Conservation (phyloP, 73 alveolate genomes). For the Paramecium caudatum region DNA sequence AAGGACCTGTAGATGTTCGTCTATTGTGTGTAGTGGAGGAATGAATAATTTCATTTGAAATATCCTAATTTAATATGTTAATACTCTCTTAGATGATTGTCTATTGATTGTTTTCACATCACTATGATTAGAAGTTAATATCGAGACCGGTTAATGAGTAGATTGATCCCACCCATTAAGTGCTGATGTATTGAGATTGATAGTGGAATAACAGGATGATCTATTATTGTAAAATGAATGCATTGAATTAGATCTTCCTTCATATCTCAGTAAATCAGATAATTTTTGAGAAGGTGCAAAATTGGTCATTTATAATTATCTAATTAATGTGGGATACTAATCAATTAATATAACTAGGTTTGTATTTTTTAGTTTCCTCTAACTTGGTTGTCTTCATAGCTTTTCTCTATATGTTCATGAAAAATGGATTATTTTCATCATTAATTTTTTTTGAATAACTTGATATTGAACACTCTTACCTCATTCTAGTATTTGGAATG, state of each 20-base stretch:
- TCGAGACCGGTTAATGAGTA: conserved; percentile 25
- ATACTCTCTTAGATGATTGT: background rate
- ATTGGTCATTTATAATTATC: background rate
- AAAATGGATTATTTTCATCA: conserved; percentile 56
- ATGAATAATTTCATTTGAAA: background rate
- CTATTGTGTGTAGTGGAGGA: background rate
- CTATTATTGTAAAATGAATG: conserved; percentile 32
- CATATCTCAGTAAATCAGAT: conserved; percentile 19
- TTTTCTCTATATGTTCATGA: background rate
- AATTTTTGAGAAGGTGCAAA: conserved; percentile 43
- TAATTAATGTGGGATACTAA: too few species aligned
- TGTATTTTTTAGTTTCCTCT: conserved; percentile 4
- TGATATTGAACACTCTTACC: background rate
- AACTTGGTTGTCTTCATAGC: background rate
- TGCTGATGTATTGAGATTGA: background rate
- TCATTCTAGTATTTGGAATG: conserved; percentile 32
- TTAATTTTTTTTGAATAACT: conserved; percentile 29
- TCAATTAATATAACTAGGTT: conserved; percentile 50
- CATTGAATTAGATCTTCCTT: conserved; percentile 50
- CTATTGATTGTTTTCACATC: background rate
- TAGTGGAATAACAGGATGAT: conserved; percentile 14
- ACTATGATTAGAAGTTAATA: conserved; percentile 9
- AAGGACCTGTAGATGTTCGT: background rate
- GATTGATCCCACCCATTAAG: conserved; percentile 10
- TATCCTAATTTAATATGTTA: background rate